These are phyloP conservation scores for Hapsidospora chrysogenum DNA, from an alignment of 495 filamentous ascomycete species.

Conservation along the genomic window DNA sequence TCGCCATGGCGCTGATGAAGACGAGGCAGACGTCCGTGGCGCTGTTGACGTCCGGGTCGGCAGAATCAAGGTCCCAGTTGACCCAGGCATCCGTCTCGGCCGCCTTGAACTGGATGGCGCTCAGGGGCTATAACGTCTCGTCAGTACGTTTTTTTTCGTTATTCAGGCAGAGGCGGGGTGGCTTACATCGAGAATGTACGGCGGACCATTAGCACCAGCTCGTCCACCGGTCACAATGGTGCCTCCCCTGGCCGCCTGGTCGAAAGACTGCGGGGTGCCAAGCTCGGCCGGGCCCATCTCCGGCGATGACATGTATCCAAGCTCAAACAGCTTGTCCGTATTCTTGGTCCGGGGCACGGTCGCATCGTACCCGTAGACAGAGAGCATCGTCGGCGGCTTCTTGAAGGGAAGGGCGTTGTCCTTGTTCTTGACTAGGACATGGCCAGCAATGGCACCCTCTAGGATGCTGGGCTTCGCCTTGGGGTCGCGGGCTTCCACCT, in stretches of 20 bases:
- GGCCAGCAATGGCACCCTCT: constrained; percentile 32
- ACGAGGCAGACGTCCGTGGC: constrained; percentile 50
- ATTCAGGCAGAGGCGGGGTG: background rate
- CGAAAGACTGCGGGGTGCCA: constrained; percentile 11
- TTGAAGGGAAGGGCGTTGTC: constrained; percentile 38
- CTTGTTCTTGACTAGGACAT: constrained; percentile 48
- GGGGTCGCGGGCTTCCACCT: constrained; percentile 30
- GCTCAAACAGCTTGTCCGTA: constrained; percentile 12
- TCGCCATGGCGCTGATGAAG: constrained; percentile 42
- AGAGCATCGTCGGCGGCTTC: constrained; percentile 25
- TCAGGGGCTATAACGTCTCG: constrained; percentile 33
- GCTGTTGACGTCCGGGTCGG: constrained; percentile 20
- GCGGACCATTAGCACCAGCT: constrained; percentile 38
- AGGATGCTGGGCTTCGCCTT: constrained; percentile 21
- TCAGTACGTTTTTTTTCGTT: too few relatives aligned
- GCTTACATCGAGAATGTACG: constrained; percentile 17
- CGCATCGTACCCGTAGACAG: constrained; percentile 35
- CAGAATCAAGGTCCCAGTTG: constrained; percentile 29
- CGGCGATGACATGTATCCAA: constrained; percentile 13
- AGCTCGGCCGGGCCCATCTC: constrained; percentile 15
- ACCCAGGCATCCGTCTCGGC: constrained; percentile 37
- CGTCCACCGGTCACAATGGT: constrained; percentile 43
- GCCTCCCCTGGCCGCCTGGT: constrained; percentile 20
- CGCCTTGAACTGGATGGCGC: constrained; percentile 36
- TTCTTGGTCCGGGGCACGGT: constrained; percentile 16